phyloP scores from a whole-genome alignment of 106 monocot genomes.

The Amphibolis antarctica region DNA sequence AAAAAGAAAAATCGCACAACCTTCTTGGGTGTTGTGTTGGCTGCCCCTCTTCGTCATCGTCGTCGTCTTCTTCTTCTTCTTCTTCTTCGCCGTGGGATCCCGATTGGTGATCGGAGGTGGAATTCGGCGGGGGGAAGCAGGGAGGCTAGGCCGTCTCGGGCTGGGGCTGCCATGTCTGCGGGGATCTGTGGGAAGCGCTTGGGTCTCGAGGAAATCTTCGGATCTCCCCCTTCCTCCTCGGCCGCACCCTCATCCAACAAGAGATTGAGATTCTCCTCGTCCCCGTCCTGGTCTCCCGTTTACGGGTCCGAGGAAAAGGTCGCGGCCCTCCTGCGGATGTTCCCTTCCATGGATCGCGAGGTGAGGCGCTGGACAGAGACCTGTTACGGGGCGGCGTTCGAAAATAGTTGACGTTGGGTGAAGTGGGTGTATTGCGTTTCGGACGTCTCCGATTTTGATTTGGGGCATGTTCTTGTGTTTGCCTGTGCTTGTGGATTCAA shows the following conservation, averaged over 20 bases:
- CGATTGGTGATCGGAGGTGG: too few species aligned
- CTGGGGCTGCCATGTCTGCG: slow-evolving; percentile 60
- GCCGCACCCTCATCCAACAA: slow-evolving; percentile 26
- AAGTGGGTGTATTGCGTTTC: background rate
- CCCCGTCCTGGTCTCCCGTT: background rate
- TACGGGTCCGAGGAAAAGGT: slow-evolving; percentile 16
- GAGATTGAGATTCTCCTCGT: slow-evolving; percentile 30
- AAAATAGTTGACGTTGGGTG: too few species aligned
- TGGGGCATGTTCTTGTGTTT: too few species aligned
- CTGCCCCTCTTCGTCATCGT: too few species aligned
- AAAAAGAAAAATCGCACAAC: too few species aligned
- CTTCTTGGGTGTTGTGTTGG: too few species aligned
- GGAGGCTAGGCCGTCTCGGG: background rate
- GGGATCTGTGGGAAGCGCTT: slow-evolving; percentile 77
- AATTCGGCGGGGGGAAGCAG: background rate
- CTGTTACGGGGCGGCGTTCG: too few species aligned
- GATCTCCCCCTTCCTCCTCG: slow-evolving; percentile 27
- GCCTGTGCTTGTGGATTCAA: too few species aligned
- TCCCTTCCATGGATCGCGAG: slow-evolving; percentile 21
- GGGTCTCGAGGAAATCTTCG: slow-evolving; percentile 80
- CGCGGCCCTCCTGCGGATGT: slow-evolving; percentile 9
- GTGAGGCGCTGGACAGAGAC: background rate
- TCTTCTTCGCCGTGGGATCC: too few species aligned
- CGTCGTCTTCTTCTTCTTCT: too few species aligned
- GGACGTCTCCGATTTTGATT: too few species aligned